Evolutionary conservation across 139 green algal genomes (phyloP), one percentile per base, ranked within the genome.

Genomic region (Prasinococcaceae sp.): DNA sequence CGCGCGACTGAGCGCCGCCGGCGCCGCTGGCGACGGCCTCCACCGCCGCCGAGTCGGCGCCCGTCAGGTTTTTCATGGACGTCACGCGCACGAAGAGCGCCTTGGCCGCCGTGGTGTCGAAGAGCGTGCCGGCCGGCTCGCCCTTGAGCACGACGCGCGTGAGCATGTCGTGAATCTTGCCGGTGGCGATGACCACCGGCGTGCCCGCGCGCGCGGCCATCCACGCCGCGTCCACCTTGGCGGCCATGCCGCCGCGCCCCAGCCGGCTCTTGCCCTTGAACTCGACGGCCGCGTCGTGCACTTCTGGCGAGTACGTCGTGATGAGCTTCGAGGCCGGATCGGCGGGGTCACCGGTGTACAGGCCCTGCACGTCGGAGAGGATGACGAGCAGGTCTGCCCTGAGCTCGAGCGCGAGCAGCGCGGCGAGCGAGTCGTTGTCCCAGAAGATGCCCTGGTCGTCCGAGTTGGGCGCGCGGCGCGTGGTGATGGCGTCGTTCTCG

Each of bases 381-480:
- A 82, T 59, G 16, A 78, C 27, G 22, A 79, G 54, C 43, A 75
- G 53, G 54, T 83, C 76, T 24, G 76, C 76, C 20, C 61, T 35
- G 1, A 83, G 53, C 61, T 79, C 64, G 6, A 73, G 28, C 6
- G 76, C 72, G 2, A 83, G 58, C 39, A 76, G 55, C n/a, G 65
- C 64, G 1, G 76, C 73, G 27, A 83, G 60, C 32, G 55, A 60
- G 54, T 83, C 75, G 45, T 83, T 83, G 65, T 83, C 75, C 59
- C 58, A 61, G 53, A 83, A 83, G 42, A 60, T 59, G 22, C 44
- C 47, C 14, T 25, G 42, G 0, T 20, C 38, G 28, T 59, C 60
- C 28, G 61, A 60, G 47, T 55, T 64, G 17, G 43, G 66, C 0
- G 55, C 36, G 12, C 58, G 52, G 26, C 29, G 22, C 14, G 36